Base-by-base conservation (phyloP, 2,329 filamentous ascomycete species). In the Colletotrichum sublineola region DNA sequence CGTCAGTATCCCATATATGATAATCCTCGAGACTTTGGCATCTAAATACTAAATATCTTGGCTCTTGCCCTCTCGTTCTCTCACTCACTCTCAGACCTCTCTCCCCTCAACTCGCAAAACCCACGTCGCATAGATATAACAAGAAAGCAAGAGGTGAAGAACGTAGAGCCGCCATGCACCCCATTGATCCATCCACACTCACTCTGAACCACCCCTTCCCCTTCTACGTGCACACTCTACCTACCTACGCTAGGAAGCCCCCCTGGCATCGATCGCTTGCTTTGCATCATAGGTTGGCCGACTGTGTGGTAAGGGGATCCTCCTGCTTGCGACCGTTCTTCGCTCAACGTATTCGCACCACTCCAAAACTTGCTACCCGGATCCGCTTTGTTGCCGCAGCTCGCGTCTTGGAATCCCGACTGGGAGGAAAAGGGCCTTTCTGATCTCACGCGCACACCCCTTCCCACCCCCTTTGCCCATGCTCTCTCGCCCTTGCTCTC, bases 301-400 rank as follows among this genome's bases (percentile, higher is more conserved):
- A 53, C 53, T 65, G 66, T 72, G 66, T 66, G 69, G 69, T 72
- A 69, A 70, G 66, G 66, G 53, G 66, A 63, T 40, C 57, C 44
- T 55, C 69, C 66, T 72, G 69, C 66, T 44, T 61, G 60, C 24
- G 55, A 64, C 66, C 66, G 60, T 64, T 72, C 60, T 60, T 55
- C 60, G 40, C 55, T 64, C 60, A 61, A 69, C 66, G 66, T 69
- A 61, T 61, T 64, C 60, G 46, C 66, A 44, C 20, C 55, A 56
- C 60, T 60, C 69, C 53, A 69, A 61, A 72, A 72, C 69, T 65
- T 68, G 53, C 67, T 61, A 44, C 69, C 69, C 69, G 69, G 69
- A 60, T 69, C 69, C 69, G 69, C 66, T 40, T 38, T 31, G 66
- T 72, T 72, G 69, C 66, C 53, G 66, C 69, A 72, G 65, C 69